Base-by-base conservation (phyloP, 495 filamentous ascomycete species). In the Evansstolkia leycettana region DNA sequence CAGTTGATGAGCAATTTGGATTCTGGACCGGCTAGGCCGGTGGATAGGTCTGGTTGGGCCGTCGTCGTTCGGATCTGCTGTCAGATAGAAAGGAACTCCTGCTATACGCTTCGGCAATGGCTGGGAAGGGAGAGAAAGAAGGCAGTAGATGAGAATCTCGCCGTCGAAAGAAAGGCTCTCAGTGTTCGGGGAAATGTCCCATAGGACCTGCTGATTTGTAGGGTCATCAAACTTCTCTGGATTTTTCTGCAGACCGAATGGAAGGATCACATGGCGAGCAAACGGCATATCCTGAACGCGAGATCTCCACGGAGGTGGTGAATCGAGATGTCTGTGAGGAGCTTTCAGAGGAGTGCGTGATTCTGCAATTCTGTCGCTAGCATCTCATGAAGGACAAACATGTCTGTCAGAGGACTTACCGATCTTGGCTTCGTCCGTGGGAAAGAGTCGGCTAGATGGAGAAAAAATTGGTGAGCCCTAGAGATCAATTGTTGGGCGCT, bases 71-170 rank as follows among this genome's bases (percentile, higher is more conserved):
- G 33, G 33, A 13, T 37, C 17, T 9, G 24, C 28, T 33, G 39
- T 42, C 2, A 42, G 23, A 20, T 37, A 42, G 11, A 27, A 37
- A 14, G 33, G 33, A 7, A 42, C 39, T 13, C 39, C 39, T 3
- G 34, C 33, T 9, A 33, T 20, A 10, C 17, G 37, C 24, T 28
- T 36, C 12, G 39, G 39, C 39, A 28, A 42, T 24, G 39, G 39
- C 28, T 37, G 30, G 10, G 39, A 2, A 3, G 39, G 33, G 7
- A 42, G 23, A 24, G 18, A 15, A 12, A 20, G 7, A 26, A 42
- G 29, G 28, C 17, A 13, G 24, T 20, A 37, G 2, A 42, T 24
- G 10, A 42, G 39, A 7, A 42, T 7, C 14, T 17, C 1, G 1
- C 28, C 39, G 15, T 42, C 39, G 28, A 37, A 42, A 1, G 25